phyloP scores from a whole-genome alignment of 768 basidiomycete species.

The Saitozyma podzolica region DNA sequence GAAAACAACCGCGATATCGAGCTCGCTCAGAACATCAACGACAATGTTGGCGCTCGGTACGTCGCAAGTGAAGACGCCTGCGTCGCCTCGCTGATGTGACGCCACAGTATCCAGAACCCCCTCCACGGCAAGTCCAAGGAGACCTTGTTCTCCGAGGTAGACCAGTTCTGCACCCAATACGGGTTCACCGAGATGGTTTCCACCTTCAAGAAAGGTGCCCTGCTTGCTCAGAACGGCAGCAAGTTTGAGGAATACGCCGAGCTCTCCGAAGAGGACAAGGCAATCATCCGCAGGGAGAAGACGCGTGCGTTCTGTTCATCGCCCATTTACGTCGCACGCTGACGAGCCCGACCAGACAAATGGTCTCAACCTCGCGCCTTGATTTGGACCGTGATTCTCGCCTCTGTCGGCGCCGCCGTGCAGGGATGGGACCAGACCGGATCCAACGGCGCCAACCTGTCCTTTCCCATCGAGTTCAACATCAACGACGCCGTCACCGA shows the following conservation, averaged over 20 bases:
- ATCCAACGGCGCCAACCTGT: slow-evolving; percentile 46
- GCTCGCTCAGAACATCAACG: no score
- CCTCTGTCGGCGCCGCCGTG: slow-evolving; percentile 36
- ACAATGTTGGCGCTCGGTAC: no score
- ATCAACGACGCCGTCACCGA: slow-evolving; percentile 24
- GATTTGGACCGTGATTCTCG: slow-evolving; percentile 28
- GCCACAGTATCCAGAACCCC: slow-evolving; percentile 31
- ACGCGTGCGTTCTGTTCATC: slow-evolving; percentile 11
- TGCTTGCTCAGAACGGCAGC: slow-evolving; percentile 30
- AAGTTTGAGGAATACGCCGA: slow-evolving; percentile 30
- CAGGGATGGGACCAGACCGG: slow-evolving; percentile 48
- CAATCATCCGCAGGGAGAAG: slow-evolving; percentile 45
- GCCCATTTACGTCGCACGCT: background rate
- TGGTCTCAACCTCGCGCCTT: slow-evolving; percentile 42
- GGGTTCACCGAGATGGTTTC: slow-evolving; percentile 38
- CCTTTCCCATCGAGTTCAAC: slow-evolving; percentile 51
- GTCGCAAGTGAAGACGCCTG: no score
- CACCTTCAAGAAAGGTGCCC: slow-evolving; percentile 23
- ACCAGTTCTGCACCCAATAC: slow-evolving; percentile 27
- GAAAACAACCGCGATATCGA: no score
- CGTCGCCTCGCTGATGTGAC: no score
- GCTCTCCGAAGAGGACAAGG: slow-evolving; percentile 30
- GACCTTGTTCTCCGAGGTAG: slow-evolving; percentile 24
- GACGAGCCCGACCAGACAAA: slow-evolving; percentile 12
- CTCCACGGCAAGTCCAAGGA: slow-evolving; percentile 30